Percentiles rank a stretch among this genome's conserved stretches.
Conservation (phyloP, 805 yeast genomes). For the Schwanniomyces vanrijiae region DNA sequence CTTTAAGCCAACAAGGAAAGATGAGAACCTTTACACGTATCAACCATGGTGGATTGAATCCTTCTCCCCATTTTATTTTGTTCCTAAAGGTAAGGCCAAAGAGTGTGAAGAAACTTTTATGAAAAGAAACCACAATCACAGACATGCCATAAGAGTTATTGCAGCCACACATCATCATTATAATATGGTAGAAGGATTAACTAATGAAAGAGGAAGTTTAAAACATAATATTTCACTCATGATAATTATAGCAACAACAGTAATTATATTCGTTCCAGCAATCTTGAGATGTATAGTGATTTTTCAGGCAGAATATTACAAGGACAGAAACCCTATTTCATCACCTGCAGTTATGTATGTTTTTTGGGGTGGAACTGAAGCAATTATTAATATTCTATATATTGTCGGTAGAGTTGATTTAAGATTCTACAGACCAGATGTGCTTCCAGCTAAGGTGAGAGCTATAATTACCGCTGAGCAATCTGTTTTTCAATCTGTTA, state of each 20-base stretch:
- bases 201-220: constrained; percentile 41
- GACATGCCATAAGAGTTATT: constrained; percentile 57
- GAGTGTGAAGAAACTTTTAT: constrained; percentile 47
- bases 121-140: constrained; percentile 46
- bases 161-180: constrained; percentile 53
- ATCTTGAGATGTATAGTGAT: constrained; percentile 49
- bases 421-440: constrained; percentile 78
- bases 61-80: constrained; percentile 59
- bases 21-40: constrained; percentile 54
- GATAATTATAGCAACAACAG: constrained; percentile 45
- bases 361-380: constrained; percentile 68
- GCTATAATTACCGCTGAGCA: constrained; percentile 44
- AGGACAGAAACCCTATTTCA: constrained; percentile 18
- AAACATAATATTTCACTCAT: constrained; percentile 53
- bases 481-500: too few relatives aligned
- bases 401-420: constrained; percentile 68
- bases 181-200: constrained; percentile 30
- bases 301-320: constrained; percentile 25
- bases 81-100: constrained; percentile 48
- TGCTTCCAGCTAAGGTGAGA: constrained; percentile 40
- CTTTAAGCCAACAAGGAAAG: constrained; percentile 53
- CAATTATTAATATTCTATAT: constrained; percentile 54
- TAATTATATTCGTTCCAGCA: constrained; percentile 51
- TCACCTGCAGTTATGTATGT: constrained; percentile 63
- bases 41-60: constrained; percentile 81